Conservation (phyloP, 306 rosid species). For the Quercus alba region DNA sequence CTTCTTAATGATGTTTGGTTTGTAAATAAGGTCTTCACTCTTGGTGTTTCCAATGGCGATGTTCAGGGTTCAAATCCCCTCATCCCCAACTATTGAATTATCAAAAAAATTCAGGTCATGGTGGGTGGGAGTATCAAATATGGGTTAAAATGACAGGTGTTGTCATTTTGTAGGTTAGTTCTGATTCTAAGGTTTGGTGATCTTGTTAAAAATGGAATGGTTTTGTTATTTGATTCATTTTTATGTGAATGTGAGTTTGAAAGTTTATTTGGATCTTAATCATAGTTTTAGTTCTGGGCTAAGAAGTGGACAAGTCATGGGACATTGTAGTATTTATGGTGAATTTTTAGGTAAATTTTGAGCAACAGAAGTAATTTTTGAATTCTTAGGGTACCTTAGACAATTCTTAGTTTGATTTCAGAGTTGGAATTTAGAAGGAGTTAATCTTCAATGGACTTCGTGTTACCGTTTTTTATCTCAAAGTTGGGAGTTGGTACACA, state of each 20-base stretch:
- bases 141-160: neutral
- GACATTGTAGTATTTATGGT: neutral
- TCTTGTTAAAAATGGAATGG: neutral
- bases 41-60: fast-evolving
- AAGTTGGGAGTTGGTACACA: too few relatives aligned
- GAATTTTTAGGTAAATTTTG: neutral
- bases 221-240: neutral
- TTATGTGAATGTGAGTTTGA: neutral
- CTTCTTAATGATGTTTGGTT: neutral
- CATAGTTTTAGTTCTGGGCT: neutral
- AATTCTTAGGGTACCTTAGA: neutral
- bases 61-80: too few relatives aligned
- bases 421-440: too few relatives aligned
- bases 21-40: neutral
- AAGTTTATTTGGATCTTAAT: neutral
- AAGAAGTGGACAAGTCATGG: neutral
- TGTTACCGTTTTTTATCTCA: too few relatives aligned
- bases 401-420: too few relatives aligned
- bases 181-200: neutral
- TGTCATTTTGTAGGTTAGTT: neutral
- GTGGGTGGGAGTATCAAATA: neutral
- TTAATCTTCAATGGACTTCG: too few relatives aligned
- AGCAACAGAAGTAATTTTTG: neutral
- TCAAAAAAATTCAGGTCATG: neutral
- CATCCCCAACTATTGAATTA: too few relatives aligned